Conservation (phyloP, 2,329 filamentous ascomycete genomes). For the Cercospora beticola region DNA sequence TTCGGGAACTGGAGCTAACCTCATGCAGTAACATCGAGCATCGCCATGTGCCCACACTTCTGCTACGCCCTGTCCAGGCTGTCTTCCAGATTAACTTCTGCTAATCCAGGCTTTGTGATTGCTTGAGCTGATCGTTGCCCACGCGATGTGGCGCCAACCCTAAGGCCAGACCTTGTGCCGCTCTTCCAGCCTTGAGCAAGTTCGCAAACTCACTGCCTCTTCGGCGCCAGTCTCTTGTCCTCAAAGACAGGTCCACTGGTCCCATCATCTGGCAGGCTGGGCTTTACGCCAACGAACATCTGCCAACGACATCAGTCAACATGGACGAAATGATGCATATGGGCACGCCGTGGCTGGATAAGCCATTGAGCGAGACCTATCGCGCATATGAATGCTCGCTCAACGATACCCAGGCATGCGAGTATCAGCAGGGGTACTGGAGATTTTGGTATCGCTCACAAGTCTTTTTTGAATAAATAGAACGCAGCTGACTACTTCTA, state of each 20-base stretch:
- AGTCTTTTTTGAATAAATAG: too few species aligned
- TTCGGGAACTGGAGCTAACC: constrained; percentile 7
- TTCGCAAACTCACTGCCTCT: background rate
- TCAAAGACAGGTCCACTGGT: background rate
- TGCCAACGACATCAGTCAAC: background rate
- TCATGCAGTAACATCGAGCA: background rate
- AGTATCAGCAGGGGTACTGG: constrained; percentile 48
- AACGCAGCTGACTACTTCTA: constrained; percentile 25
- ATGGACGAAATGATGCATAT: constrained; percentile 22
- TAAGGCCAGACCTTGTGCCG: background rate
- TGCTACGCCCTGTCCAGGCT: background rate
- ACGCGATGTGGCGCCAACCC: background rate
- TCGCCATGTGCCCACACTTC: background rate
- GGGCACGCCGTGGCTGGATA: constrained; percentile 41
- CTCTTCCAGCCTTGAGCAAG: background rate
- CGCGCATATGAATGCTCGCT: constrained; percentile 33
- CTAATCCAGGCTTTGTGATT: background rate
- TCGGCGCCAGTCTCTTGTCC: background rate
- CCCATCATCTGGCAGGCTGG: background rate
- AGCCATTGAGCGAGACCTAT: constrained; percentile 42
- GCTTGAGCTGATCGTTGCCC: background rate
- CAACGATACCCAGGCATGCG: constrained; percentile 47
- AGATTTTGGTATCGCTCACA: constrained; percentile 44
- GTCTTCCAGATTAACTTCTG: background rate
- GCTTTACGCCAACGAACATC: background rate